These are phyloP conservation scores for Pelargonium citronellum DNA, from an alignment of 441 rosid genomes.

Conservation along the genomic window DNA sequence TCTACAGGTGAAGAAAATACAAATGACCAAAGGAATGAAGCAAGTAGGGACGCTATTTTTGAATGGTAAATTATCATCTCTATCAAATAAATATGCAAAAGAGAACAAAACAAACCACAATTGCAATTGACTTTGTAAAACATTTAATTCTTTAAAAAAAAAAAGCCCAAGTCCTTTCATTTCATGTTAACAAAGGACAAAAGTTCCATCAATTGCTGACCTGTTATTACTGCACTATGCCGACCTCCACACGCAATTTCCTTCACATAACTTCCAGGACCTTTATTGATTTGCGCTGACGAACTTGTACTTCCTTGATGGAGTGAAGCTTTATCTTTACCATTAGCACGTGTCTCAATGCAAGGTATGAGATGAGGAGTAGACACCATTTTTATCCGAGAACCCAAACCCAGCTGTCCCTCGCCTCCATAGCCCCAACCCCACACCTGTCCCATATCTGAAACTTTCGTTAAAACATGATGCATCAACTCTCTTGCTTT, in stretches of 20 bases:
- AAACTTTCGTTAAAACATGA: conserved; percentile 35
- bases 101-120: too few relatives aligned
- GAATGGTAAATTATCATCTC: too few relatives aligned
- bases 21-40: too few relatives aligned
- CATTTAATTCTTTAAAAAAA: too few relatives aligned
- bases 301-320: conserved; percentile 46
- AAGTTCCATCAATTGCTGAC: conserved; percentile 23
- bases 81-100: too few relatives aligned
- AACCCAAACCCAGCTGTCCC: conserved; percentile 97
- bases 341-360: conserved; percentile 51
- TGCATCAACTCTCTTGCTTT: conserved; percentile 29
- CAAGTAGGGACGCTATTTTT: too few relatives aligned
- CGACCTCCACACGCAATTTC: conserved; percentile 91
- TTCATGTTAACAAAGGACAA: too few relatives aligned
- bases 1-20: too few relatives aligned
- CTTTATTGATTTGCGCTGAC: conserved; percentile 49
- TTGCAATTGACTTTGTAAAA: too few relatives aligned
- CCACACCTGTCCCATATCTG: conserved; percentile 99
- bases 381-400: conserved; percentile 83
- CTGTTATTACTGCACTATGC: conserved; percentile 88
- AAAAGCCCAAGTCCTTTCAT: too few relatives aligned
- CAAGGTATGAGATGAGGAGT: conserved; percentile 87
- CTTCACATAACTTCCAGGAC: conserved; percentile 79
- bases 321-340: conserved; percentile 44
- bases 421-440: conserved; percentile 99